Percentiles rank a stretch among this genome's conserved stretches.
Conservation (phyloP, 768 basidiomycete species). For the Amanita pallidorosea region DNA sequence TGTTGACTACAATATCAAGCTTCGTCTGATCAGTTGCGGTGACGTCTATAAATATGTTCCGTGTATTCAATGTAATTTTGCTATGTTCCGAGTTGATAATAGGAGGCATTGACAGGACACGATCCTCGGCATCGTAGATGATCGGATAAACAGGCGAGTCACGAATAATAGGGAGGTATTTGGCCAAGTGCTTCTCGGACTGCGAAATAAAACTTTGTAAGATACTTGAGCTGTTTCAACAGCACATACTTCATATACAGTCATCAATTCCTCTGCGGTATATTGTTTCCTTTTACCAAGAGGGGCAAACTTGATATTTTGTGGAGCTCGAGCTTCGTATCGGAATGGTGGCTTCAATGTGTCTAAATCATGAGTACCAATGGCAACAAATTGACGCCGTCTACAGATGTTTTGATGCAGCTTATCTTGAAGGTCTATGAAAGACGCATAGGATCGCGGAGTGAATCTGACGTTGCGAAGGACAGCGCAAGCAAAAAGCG, state of each 20-base stretch:
- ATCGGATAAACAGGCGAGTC: constrained; percentile 96
- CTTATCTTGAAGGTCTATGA: constrained; percentile 99
- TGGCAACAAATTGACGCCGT: constrained; percentile 82
- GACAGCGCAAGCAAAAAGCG: constrained; percentile 84
- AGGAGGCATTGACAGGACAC: constrained; percentile 92
- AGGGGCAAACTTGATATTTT: constrained; percentile 86
- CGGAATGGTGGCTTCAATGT: constrained; percentile 81
- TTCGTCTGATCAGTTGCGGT: constrained; percentile 97
- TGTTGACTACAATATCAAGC: constrained; percentile 90
- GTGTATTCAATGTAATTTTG: constrained; percentile 91
- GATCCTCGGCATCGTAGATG: constrained; percentile 86
- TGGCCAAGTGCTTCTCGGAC: constrained; percentile 86
- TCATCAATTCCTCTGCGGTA: constrained; percentile 88
- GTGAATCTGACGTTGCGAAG: constrained; percentile 88
- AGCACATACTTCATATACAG: constrained; percentile 68
- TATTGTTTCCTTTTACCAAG: constrained; percentile 71
- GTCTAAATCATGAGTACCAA: constrained; percentile 96
- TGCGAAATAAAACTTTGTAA: constrained; percentile 19
- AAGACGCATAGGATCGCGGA: constrained; percentile 81
- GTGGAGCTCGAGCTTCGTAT: constrained; percentile 73
- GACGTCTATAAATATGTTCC: constrained; percentile 92
- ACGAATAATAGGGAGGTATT: constrained; percentile 86
- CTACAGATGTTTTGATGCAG: constrained; percentile 94
- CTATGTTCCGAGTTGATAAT: constrained; percentile 98
- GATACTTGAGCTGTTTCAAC: not conserved